Evolutionary conservation across 768 basidiomycete genomes (phyloP), one percentile per base, ranked within the genome.

Genomic region (Hygrocybe coccinea): DNA sequence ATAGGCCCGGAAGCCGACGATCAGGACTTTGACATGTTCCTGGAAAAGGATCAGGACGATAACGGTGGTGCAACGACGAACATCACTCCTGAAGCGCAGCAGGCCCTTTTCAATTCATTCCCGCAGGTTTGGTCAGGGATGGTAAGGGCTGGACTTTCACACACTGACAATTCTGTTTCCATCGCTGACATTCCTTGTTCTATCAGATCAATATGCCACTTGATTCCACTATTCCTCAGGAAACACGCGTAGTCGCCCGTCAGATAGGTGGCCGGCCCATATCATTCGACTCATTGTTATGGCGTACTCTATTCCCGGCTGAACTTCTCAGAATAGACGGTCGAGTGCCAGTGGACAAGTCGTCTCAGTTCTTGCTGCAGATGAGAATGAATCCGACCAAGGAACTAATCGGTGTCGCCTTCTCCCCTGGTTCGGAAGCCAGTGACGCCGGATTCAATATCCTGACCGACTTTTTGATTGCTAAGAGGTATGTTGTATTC

Each of bases 11-110:
- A 77, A 57, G 78, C 84, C 9, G 83, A 84, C 52, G 91, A 91
- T 69, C 81, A 84, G 58, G 91, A 91, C 67, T 91, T 94, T 63
- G 91, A 92, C 61, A 88, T 91, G 84, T 86, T 91, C 64, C 70
- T 94, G 37, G 81, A 83, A 55, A 83, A 87, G 56, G 81, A 51
- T n/a, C 85, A 57, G 79, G 81, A 14, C 68, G 76, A 52, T 25
- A 74, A 78, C 25, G 50, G 56, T 15, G 64, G 56, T 1, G 58
- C 62, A 14, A 68, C 62, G 3, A 61, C 69, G 7, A 36, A 50
- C 14, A 25, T 33, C 37, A 63, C 60, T 37, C 55, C 75, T 14
- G 78, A 78, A 52, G 74, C 70, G 17, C 74, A 76, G 44, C 76
- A 80, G 56, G 75, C 73, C 17, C 68, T 68, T 11, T 82, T 89